A percentile compares a stretch with the other conserved stretches of the same genome.
These are phyloP conservation scores for Picea sitchensis DNA, from an alignment of 75 land plant species.

Conservation along the genomic window DNA sequence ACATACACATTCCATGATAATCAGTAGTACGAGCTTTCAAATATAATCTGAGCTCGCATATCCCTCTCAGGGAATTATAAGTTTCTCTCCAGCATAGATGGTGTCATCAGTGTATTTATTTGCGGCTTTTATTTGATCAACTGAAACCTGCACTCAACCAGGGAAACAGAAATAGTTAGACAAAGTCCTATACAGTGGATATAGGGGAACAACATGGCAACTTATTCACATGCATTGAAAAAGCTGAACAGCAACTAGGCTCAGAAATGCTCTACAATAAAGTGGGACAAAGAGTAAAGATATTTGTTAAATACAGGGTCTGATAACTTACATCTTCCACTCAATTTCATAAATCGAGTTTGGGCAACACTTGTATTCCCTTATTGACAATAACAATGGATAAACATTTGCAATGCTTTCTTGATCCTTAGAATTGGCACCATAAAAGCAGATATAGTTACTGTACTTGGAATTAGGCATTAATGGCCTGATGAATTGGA, in stretches of 20 bases:
- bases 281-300: background rate
- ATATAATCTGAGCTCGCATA: slow-evolving; percentile 3
- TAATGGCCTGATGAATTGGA: no score
- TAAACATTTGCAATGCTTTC: no score
- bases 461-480: no score
- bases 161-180: background rate
- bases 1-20: background rate
- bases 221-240: background rate
- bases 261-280: background rate
- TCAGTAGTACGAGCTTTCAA: background rate
- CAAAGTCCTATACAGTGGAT: background rate
- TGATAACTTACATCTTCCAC: no score
- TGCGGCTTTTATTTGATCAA: slow-evolving; percentile 7
- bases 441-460: no score
- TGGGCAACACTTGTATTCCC: no score
- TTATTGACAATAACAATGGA: no score
- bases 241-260: background rate
- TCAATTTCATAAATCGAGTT: no score
- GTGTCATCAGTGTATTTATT: slow-evolving; percentile 4
- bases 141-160: slow-evolving; percentile 9
- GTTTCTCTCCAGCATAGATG: slow-evolving; percentile 8
- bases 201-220: background rate
- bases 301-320: background rate
- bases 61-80: background rate
- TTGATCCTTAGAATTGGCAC: no score